These are phyloP conservation scores for Fomitopsis palustris DNA, from an alignment of 1,284 basidiomycete genomes.

Conservation along the genomic window DNA sequence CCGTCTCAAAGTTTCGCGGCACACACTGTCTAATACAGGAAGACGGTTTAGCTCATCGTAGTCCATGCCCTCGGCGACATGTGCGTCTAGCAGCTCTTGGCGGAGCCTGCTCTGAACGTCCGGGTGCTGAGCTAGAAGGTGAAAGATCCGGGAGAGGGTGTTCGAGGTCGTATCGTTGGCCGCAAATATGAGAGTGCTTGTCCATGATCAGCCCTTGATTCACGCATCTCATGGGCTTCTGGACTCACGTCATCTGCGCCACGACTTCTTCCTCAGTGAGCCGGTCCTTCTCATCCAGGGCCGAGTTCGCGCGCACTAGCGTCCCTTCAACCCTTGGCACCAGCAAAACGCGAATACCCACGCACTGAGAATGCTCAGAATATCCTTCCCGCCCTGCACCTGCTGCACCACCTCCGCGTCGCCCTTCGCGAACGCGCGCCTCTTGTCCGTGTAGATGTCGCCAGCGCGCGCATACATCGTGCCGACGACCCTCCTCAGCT, in stretches of 20 bases:
- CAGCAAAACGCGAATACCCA: neutral
- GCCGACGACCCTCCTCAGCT: conserved; percentile 11
- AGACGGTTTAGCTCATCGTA: conserved; percentile 19
- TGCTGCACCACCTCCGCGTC: conserved; percentile 22
- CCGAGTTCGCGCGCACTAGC: conserved; percentile 28
- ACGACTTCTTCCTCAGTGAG: conserved; percentile 29
- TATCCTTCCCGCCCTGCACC: conserved; percentile 25
- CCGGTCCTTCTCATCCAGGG: conserved; percentile 23
- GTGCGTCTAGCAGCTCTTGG: conserved; percentile 14
- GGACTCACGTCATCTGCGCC: conserved; percentile 30
- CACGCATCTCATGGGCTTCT: neutral
- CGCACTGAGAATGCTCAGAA: conserved; percentile 12
- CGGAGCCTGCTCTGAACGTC: conserved; percentile 19
- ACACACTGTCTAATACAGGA: conserved; percentile 20
- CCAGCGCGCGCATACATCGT: conserved; percentile 8
- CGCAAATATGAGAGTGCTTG: conserved; percentile 15
- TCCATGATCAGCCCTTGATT: neutral
- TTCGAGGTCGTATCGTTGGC: conserved; percentile 22
- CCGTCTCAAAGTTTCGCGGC: conserved; percentile 22
- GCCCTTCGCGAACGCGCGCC: conserved; percentile 17
- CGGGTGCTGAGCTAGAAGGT: conserved; percentile 16
- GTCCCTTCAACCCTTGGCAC: too few relatives aligned
- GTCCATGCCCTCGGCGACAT: conserved; percentile 13
- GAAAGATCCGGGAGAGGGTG: conserved; percentile 15
- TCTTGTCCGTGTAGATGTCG: conserved; percentile 18